Evolutionary conservation across 495 filamentous ascomycete genomes (phyloP), one percentile per base, ranked within the genome.

Genomic region (Lasiosphaeris hirsuta): DNA sequence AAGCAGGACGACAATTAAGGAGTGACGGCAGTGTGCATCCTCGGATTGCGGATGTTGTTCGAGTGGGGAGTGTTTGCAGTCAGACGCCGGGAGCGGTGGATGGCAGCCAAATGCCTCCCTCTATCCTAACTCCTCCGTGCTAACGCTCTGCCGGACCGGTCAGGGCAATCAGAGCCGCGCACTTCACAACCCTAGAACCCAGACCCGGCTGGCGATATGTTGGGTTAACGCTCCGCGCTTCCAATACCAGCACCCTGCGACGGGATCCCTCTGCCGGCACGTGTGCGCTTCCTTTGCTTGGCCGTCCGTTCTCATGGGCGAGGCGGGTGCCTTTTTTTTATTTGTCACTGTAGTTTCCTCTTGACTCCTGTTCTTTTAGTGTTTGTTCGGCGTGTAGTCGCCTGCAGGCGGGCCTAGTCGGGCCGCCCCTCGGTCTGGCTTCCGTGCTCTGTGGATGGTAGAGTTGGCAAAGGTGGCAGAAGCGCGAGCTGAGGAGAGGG

Each of bases 101-200:
- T 19, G 50, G 17, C 23, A 30, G 23, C 23, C 23, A 17, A 30
- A 39, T 11, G 15, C 37, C 14, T 53, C 49, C 57, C 39, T 66
- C 58, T 63, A 66, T 51, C 56, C 56, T 55, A 30, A 30, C 23
- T 30, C 23, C 23, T 30, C 38, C 60, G 36, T 54, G 59, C 42
- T 39, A 17, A 18, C 52, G 53, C 52, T 49, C 42, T 55, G 33
- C 23, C 23, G 23, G 23, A 30, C 59, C 51, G 51, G 35, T 68
- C 65, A n/a, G n/a, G n/a, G n/a, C n/a, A 63, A 65, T 65, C 55
- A 61, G 54, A 62, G 41, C 58, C 38, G 47, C 35, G 58, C 51
- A 64, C n/a, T n/a, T n/a, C n/a, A 38, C 35, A 30, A 30, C 23
- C 23, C 23, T 5, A 30, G 23, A 30, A 30, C 23, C 23, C 23